Conservation (phyloP, 177 flowering plant species). For the Telopea speciosissima region DNA sequence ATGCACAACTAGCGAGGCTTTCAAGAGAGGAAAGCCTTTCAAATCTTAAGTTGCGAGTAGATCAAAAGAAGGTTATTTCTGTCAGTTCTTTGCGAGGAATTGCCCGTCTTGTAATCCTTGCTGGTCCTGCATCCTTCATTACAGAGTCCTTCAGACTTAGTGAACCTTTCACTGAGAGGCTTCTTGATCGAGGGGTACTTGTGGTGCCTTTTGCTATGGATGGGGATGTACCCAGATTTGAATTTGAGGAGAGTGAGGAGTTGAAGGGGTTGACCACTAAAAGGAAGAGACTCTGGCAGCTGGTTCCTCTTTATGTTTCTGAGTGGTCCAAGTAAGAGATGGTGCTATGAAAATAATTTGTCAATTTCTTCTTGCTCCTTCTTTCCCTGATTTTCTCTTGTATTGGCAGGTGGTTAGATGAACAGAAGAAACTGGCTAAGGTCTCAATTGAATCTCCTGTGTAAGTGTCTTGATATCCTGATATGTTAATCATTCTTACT, state of each 20-base stretch:
- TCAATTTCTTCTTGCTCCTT: background rate
- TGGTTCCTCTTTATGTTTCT: slow-evolving; percentile 48
- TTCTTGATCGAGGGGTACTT: slow-evolving; percentile 79
- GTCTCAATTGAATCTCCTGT: slow-evolving; percentile 87
- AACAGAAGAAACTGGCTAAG: slow-evolving; percentile 82
- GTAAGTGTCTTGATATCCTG: slow-evolving; percentile 38
- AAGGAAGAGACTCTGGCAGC: slow-evolving; percentile 77
- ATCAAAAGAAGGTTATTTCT: slow-evolving; percentile 51
- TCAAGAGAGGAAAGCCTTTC: slow-evolving; percentile 85
- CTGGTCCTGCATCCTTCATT: slow-evolving; percentile 68
- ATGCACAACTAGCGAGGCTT: slow-evolving; percentile 74
- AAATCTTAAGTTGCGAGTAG: slow-evolving; percentile 76
- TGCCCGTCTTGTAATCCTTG: slow-evolving; percentile 79
- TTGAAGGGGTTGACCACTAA: slow-evolving; percentile 28
- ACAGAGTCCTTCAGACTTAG: slow-evolving; percentile 55
- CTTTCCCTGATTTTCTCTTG: background rate
- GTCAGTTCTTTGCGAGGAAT: slow-evolving; percentile 63
- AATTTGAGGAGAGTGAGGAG: slow-evolving; percentile 61
- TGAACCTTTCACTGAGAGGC: slow-evolving; percentile 54
- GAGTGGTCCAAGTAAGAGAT: slow-evolving; percentile 82
- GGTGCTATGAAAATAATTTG: background rate
- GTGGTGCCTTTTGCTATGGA: slow-evolving; percentile 79
- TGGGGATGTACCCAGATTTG: slow-evolving; percentile 51
- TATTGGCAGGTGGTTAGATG: slow-evolving; percentile 78
- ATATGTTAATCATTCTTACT: background rate